Conservation (phyloP, 345 rosid genomes). For the Arabidopsis suecica region DNA sequence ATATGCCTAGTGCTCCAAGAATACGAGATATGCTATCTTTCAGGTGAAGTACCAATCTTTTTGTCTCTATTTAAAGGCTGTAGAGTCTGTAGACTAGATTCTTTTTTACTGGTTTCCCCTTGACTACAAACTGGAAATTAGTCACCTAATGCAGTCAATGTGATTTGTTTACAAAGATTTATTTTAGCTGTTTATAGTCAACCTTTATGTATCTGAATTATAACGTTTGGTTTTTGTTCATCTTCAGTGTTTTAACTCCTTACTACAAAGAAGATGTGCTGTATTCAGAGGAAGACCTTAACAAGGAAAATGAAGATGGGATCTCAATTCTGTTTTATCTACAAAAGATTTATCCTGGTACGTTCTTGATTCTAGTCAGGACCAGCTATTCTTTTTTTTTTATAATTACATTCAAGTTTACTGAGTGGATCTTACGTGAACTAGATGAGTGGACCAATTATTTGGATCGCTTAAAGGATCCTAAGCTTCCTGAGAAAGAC, state of each 20-base stretch:
- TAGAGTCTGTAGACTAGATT: neutral
- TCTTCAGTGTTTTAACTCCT: conserved; percentile 85
- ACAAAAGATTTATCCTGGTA: conserved; percentile 91
- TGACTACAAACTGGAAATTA: neutral
- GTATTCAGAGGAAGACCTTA: conserved; percentile 82
- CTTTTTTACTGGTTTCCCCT: neutral
- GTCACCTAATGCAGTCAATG: conserved; percentile 9
- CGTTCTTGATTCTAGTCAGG: conserved; percentile 36
- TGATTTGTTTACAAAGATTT: neutral
- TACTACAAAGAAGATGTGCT: conserved; percentile 89
- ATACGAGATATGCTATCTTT: conserved; percentile 92
- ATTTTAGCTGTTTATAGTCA: neutral
- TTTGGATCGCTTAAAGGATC: conserved; percentile 59
- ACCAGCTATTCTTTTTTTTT: neutral
- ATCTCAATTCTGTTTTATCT: conserved; percentile 79
- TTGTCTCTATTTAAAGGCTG: neutral
- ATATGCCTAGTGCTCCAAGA: conserved; percentile 87
- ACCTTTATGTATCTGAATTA: conserved; percentile 22
- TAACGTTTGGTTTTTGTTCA: conserved; percentile 40
- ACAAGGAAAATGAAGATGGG: conserved; percentile 90
- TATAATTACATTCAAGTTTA: conserved; percentile 5
- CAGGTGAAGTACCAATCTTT: conserved; percentile 53
- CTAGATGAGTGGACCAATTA: conserved; percentile 93
- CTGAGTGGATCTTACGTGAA: conserved; percentile 34
- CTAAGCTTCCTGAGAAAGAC: conserved; percentile 40